Evolutionary conservation across 2,329 filamentous ascomycete species (phyloP).

Genomic region (Zalaria sp.): DNA sequence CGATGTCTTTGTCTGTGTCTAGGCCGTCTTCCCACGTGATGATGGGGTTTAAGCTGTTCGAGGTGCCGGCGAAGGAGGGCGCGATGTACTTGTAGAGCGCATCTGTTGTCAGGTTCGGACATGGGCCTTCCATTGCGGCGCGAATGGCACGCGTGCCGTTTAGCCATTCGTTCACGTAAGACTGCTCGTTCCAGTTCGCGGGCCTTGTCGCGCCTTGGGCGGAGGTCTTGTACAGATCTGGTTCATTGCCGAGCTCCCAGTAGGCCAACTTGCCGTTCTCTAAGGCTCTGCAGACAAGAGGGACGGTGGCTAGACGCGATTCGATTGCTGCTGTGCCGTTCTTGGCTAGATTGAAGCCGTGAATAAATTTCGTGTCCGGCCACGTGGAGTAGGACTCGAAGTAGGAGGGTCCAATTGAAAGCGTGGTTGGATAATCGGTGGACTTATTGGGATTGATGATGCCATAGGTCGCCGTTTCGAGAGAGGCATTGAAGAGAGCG

Average conservation of each 20-base stretch:
- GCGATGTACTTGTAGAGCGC: slow-evolving; percentile 38
- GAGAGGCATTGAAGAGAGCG: slow-evolving; percentile 42
- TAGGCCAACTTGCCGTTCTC: slow-evolving; percentile 34
- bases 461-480: slow-evolving; percentile 37
- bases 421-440: slow-evolving; percentile 44
- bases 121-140: slow-evolving; percentile 29
- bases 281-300: slow-evolving; percentile 43
- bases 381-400: slow-evolving; percentile 50
- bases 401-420: slow-evolving; percentile 46
- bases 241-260: slow-evolving; percentile 54
- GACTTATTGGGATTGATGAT: slow-evolving; percentile 37
- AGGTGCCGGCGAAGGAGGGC: slow-evolving; percentile 40
- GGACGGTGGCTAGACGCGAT: slow-evolving; percentile 39
- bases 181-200: slow-evolving; percentile 36
- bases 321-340: slow-evolving; percentile 38
- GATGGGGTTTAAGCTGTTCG: slow-evolving; percentile 37
- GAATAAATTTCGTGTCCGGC: slow-evolving; percentile 40
- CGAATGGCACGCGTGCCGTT: slow-evolving; percentile 39
- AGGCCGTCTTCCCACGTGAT: slow-evolving; percentile 41
- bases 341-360: slow-evolving; percentile 47
- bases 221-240: slow-evolving; percentile 43
- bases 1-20: slow-evolving; percentile 34
- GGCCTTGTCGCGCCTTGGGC: slow-evolving; percentile 39
- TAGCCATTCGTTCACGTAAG: slow-evolving; percentile 45
- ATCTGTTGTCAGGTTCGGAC: slow-evolving; percentile 32